These are phyloP conservation scores for Hanseniaspora taiwanica DNA, from an alignment of 805 yeast species.

Conservation along the genomic window DNA sequence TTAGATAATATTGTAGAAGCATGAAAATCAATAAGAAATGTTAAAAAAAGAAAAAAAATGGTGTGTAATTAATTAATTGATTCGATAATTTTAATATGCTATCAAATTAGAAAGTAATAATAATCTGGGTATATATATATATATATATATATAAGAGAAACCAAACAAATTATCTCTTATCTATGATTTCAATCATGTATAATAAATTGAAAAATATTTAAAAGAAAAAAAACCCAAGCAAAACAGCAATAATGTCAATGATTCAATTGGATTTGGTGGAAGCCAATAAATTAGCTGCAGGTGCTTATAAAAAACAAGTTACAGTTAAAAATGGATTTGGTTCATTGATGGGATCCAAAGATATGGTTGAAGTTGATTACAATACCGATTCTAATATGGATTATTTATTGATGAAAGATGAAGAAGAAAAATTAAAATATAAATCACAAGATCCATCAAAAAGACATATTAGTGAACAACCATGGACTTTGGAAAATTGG, in stretches of 20 bases:
- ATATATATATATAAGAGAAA: not conserved
- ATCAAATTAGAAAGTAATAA: no score
- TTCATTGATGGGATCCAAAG: conserved; percentile 67
- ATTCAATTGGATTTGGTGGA: conserved; percentile 43
- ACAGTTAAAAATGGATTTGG: conserved; percentile 78
- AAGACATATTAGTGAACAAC: conserved; percentile 60
- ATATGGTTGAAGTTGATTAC: conserved; percentile 38
- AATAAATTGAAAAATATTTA: not conserved
- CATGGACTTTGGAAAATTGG: conserved; percentile 68
- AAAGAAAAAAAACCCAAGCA: not conserved
- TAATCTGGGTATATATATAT: no score
- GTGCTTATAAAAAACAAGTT: conserved; percentile 54
- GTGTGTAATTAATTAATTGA: no score
- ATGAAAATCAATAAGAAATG: no score
- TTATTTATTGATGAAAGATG: conserved; percentile 32
- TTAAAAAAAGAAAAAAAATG: no score
- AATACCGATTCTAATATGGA: conserved; percentile 27
- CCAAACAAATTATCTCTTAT: no score
- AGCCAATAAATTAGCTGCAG: conserved; percentile 73
- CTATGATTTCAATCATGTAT: not conserved
- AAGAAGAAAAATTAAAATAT: conserved; percentile 28
- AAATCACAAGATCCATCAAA: conserved; percentile 15
- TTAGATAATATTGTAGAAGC: no score
- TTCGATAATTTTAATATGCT: no score
- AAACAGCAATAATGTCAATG: conserved; percentile 3